Base-by-base conservation (phyloP, 2,329 filamentous ascomycete genomes). In the Aureobasidium subglaciale region DNA sequence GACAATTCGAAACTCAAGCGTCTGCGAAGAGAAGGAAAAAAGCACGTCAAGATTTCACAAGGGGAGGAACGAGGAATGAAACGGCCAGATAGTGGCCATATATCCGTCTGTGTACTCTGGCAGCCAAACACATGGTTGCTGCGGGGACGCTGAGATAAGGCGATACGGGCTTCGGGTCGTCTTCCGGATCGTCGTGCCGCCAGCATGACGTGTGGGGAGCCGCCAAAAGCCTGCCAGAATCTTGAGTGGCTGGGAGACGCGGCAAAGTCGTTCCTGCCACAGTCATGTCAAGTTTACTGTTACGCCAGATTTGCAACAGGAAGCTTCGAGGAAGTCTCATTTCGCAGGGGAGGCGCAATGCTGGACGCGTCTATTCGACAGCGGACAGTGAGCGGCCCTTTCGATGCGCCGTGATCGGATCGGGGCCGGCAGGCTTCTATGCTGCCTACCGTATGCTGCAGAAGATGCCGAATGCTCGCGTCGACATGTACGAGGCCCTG, bases 401-500 rank as follows among this genome's bases (percentile, higher is more conserved):
- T 64, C 87, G 89, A 46, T 78, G 97, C 70, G 93, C 92, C 58
- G 81, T 97, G 60, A 82, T 97, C 63, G 93, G 92, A 50, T 96
- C 93, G 25, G 93, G 93, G 1, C 93, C 93, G 1, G 93, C 93
- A 11, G 93, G 93, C 2, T 99, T 97, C 75, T 99, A 99, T 68
- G 88, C 92, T 0, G 86, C 93, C 1, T 89, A 93, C 65, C 83
- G 90, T 57, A 79, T 96, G 55, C 85, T 97, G 78, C 81, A 82
- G 54, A 88, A 85, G 64, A 78, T 93, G 34, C 77, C 84, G 20
- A 76, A 85, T 67, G 84, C 86, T 0, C 79, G 81, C 49, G 80
- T 99, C 20, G 92, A 97, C 71, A 97, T 99, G 92, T 99, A 95
- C 67, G 93, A 99, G 72, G 84, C 89, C 25, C 74, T 97, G 35